Base-by-base conservation (phyloP, 148 eudicot genomes). In the Dianthus caryophyllus region DNA sequence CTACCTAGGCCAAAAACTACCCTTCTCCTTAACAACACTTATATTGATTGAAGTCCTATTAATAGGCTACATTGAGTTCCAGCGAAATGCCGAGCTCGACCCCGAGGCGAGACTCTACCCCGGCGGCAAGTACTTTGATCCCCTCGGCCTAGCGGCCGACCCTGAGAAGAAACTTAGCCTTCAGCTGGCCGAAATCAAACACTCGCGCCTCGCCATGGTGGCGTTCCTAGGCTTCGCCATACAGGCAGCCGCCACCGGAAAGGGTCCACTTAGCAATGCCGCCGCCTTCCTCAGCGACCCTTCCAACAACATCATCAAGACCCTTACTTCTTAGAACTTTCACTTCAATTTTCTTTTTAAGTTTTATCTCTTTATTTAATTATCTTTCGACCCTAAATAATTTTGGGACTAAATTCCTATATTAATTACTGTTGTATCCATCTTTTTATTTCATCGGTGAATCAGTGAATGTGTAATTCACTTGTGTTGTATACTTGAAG, bases 241-340 rank as follows among this genome's bases (percentile, higher is more conserved):
- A 67, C 97, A 91, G 48, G 97, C 97, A 15, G 93, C 92, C 1
- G 96, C 90, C 57, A 91, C 97, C n/a, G 97, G 97, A 7, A 84
- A 91, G 67, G 97, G 97, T 21, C 97, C 96, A 5, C 93, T 91
- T 17, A 85, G 83, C 84, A 91, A 91, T 76, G 91, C 85, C 77
- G 97, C 88, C 27, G 91, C 88, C 70, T 93, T 88, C 73, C 81
- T 91, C 82, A 85, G 89, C 57, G 97, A 88, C 79, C 96, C 96
- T 5, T 75, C 82, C 71, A 79, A 79, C 76, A 79, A 79, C 65
- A 79, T 79, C 54, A 15, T 79, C 79, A 79, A 79, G 66, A 79
- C 83, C 38, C 26, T 76, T 55, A 68, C 82, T 74, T 78, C 74
- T 60, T 69, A 36, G 63, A 31, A 9, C 33, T 62, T 18, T 33